Evolutionary conservation across 805 yeast species (phyloP).

Genomic region (Vanderwaltozyma tropicalis): DNA sequence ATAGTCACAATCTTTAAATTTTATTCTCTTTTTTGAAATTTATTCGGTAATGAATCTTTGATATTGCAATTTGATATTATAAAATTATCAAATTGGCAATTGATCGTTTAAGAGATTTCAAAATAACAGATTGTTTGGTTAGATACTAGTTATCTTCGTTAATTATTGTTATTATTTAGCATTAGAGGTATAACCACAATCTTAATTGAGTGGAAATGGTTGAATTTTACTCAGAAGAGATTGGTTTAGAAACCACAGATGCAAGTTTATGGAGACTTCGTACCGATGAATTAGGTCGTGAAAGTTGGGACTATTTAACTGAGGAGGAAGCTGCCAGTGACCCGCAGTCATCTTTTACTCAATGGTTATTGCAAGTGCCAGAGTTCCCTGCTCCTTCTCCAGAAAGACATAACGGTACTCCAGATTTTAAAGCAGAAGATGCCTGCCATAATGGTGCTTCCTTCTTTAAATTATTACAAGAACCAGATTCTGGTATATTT

Average conservation of each 20-base stretch:
- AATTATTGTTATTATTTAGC: no score
- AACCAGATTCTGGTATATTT: constrained; percentile 66
- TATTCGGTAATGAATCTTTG: no score
- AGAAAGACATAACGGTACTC: constrained; percentile 15
- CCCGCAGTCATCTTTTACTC: constrained; percentile 46
- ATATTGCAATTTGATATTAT: no score
- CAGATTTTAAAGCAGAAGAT: constrained; percentile 36
- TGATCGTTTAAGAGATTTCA: no score
- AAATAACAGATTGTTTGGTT: no score
- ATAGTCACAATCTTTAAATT: no score
- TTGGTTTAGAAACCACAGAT: constrained; percentile 63
- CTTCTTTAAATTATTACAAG: constrained; percentile 63
- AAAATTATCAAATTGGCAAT: no score
- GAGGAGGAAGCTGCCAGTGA: constrained; percentile 31
- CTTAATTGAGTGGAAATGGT: no score
- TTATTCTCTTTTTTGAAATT: no score
- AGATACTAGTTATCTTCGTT: no score
- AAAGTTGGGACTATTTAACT: constrained; percentile 63
- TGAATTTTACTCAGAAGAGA: constrained; percentile 50
- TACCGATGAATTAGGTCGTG: constrained; percentile 63
- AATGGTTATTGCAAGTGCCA: constrained; percentile 41
- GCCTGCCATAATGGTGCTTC: constrained; percentile 67
- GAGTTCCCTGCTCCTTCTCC: constrained; percentile 32
- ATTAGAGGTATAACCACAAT: no score
- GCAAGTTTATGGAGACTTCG: constrained; percentile 62